Evolutionary conservation across 306 rosid species (phyloP).

Genomic region (Glycine tomentella): DNA sequence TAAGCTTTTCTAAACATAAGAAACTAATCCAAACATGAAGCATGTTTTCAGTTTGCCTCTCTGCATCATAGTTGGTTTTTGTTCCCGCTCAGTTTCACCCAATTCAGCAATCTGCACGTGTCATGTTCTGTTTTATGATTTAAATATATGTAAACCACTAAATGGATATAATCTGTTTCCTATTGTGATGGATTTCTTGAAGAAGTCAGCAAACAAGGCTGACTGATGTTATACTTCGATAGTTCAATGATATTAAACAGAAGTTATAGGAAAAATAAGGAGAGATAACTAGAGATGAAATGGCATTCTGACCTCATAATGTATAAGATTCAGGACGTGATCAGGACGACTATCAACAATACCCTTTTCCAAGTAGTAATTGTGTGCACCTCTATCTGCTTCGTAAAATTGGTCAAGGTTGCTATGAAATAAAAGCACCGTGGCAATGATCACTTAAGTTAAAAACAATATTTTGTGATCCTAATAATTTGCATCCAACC

Average conservation of each 20-base stretch:
- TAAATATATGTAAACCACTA: no score
- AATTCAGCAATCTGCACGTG: no score
- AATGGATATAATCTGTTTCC: no score
- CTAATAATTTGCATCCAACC: slow-evolving; percentile 43
- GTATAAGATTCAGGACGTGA: slow-evolving; percentile 88
- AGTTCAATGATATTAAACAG: background rate
- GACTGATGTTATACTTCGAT: background rate
- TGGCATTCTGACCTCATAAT: slow-evolving; percentile 74
- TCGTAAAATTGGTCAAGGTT: slow-evolving; percentile 75
- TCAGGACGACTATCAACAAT: slow-evolving; percentile 78
- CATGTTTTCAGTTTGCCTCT: no score
- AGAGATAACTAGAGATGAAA: slow-evolving; percentile 32
- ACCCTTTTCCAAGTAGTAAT: slow-evolving; percentile 84
- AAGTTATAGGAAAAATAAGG: slow-evolving; percentile 6
- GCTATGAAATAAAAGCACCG: slow-evolving; percentile 37
- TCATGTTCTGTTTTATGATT: no score
- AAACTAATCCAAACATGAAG: no score
- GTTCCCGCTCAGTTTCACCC: no score
- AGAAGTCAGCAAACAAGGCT: no score
- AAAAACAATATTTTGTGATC: background rate
- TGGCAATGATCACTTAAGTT: slow-evolving; percentile 7
- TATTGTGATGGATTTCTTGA: no score
- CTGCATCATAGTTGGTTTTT: no score
- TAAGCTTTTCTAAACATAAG: no score
- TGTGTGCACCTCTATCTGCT: slow-evolving; percentile 96